Evolutionary conservation across 345 rosid species (phyloP).

Genomic region (Ceriops decandra): DNA sequence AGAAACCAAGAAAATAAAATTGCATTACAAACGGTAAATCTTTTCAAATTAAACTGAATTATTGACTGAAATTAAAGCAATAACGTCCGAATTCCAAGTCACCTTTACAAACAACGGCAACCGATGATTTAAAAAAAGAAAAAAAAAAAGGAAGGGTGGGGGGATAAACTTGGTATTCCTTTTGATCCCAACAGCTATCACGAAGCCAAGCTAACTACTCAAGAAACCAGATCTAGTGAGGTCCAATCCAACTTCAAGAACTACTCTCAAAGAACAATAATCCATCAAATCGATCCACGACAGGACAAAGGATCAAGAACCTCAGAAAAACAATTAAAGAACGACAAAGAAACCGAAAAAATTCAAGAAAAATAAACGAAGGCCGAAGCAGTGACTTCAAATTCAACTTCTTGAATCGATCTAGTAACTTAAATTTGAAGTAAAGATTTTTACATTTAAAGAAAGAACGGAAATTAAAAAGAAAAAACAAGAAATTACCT

Average conservation of each 20-base stretch:
- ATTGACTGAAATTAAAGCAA: not conserved
- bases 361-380: too few relatives aligned
- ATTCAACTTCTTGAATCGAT: not conserved
- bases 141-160: too few relatives aligned
- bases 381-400: not conserved
- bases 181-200: too few relatives aligned
- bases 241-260: too few relatives aligned
- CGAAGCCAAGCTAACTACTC: too few relatives aligned
- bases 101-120: too few relatives aligned
- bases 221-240: too few relatives aligned
- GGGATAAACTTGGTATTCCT: too few relatives aligned
- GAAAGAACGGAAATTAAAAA: not conserved
- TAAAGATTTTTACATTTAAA: too few relatives aligned
- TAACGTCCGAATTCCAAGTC: not conserved
- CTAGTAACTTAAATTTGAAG: not conserved
- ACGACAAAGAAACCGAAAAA: not conserved
- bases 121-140: too few relatives aligned
- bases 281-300: not conserved
- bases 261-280: not conserved
- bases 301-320: not conserved
- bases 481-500: conserved; percentile 38
- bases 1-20: conserved; percentile 2
- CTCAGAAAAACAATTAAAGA: not conserved
- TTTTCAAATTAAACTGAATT: not conserved
- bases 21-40: not conserved